Conservation (phyloP, 768 basidiomycete species). For the Clavulina sp. region DNA sequence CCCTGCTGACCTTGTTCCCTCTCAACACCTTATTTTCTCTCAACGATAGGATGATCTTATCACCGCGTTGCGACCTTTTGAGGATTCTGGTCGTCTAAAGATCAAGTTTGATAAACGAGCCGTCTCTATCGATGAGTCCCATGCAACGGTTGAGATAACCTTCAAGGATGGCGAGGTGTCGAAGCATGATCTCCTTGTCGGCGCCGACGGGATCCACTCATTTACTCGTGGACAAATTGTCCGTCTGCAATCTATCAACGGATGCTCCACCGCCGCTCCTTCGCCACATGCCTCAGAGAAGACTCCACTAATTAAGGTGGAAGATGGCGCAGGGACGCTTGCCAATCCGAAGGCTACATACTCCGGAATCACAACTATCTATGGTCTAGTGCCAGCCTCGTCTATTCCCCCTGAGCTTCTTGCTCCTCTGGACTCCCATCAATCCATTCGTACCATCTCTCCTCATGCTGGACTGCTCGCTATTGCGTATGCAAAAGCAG, state of each 20-base stretch:
- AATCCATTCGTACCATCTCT: background rate
- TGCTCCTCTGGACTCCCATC: background rate
- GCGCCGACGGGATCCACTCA: background rate
- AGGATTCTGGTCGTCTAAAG: background rate
- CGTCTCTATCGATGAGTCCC: background rate
- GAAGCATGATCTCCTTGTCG: background rate
- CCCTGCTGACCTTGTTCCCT: background rate
- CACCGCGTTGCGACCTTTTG: background rate
- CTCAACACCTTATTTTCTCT: background rate
- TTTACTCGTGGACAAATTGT: background rate
- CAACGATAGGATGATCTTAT: background rate
- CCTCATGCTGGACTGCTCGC: background rate
- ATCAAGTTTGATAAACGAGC: background rate
- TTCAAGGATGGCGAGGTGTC: background rate
- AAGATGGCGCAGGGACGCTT: too few species aligned
- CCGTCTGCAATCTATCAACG: too few species aligned
- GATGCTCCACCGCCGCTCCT: background rate
- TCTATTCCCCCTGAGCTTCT: background rate
- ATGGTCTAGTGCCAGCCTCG: background rate
- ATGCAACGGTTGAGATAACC: background rate
- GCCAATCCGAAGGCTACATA: background rate
- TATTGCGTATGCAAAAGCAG: background rate
- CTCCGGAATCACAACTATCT: background rate
- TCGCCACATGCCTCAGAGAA: too few species aligned
- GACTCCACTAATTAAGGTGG: too few species aligned